These are phyloP conservation scores for Neolentinus lepideus DNA, from an alignment of 1,284 basidiomycete species.

Conservation along the genomic window DNA sequence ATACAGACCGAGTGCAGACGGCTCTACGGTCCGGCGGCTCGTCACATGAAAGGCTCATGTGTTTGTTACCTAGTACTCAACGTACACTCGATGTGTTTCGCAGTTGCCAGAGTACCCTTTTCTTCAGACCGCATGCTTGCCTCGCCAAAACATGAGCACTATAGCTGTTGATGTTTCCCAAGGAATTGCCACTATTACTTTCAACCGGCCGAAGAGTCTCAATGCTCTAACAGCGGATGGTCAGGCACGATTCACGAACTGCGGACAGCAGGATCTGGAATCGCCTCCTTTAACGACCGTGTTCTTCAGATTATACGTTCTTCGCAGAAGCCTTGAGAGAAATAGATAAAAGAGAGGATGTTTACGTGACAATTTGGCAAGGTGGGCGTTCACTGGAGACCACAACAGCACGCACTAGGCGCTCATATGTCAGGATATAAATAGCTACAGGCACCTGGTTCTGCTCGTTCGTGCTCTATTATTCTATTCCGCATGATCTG, in stretches of 20 bases:
- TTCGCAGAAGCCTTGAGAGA: slow-evolving; percentile 50
- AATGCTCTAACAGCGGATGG: slow-evolving; percentile 58
- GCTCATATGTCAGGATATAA: neutral
- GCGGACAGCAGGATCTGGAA: neutral
- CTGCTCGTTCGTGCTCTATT: slow-evolving; percentile 48
- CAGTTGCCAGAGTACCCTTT: too few relatives aligned
- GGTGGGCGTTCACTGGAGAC: slow-evolving; percentile 27
- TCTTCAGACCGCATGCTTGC: too few relatives aligned
- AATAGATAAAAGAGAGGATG: slow-evolving; percentile 54
- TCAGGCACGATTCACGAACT: slow-evolving; percentile 15
- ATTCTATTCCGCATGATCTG: too few relatives aligned
- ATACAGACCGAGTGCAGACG: too few relatives aligned
- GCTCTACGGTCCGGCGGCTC: too few relatives aligned
- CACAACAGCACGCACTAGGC: neutral
- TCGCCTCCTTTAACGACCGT: neutral
- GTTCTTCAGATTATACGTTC: slow-evolving; percentile 47
- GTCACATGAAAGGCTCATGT: too few relatives aligned
- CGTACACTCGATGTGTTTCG: too few relatives aligned
- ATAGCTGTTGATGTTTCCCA: slow-evolving; percentile 41
- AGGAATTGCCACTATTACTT: slow-evolving; percentile 61
- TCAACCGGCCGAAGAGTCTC: slow-evolving; percentile 50
- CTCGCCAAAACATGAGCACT: slow-evolving; percentile 41
- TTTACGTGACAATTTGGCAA: slow-evolving; percentile 61
- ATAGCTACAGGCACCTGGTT: slow-evolving; percentile 64
- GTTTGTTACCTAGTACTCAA: too few relatives aligned